phyloP scores from a whole-genome alignment of 805 yeast genomes.

The Saccharomycopsis sp. region DNA sequence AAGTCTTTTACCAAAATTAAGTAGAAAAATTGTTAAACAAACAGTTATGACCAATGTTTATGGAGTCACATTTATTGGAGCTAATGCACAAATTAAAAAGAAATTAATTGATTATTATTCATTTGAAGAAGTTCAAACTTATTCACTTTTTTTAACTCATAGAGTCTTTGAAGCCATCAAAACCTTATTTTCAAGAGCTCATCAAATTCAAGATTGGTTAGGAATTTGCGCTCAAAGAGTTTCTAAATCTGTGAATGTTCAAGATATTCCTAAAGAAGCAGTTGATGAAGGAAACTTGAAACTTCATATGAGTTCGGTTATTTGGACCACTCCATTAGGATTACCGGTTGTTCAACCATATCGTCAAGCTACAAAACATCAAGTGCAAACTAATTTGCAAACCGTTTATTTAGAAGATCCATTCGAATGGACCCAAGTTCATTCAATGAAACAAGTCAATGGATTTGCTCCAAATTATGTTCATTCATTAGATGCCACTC shows the following conservation, averaged over 20 bases:
- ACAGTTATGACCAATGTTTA: constrained; percentile 98
- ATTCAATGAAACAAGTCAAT: constrained; percentile 77
- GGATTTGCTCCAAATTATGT: constrained; percentile 95
- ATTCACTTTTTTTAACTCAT: constrained; percentile 57
- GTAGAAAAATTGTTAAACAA: constrained; percentile 87
- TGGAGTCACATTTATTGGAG: constrained; percentile 94
- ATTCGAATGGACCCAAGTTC: constrained; percentile 70
- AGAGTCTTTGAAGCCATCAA: constrained; percentile 79
- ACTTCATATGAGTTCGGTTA: constrained; percentile 71
- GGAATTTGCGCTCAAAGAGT: constrained; percentile 78
- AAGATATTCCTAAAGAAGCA: constrained; percentile 34
- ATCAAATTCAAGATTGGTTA: constrained; percentile 92
- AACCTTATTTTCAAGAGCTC: constrained; percentile 84
- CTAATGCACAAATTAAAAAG: constrained; percentile 76
- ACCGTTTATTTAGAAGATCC: constrained; percentile 85
- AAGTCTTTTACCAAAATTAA: constrained; percentile 46
- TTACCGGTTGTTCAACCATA: constrained; percentile 97
- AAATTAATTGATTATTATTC: constrained; percentile 55
- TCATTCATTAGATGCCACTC: constrained; percentile 94
- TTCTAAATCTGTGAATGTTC: constrained; percentile 46
- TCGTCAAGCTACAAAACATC: constrained; percentile 53
- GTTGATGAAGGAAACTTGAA: constrained; percentile 12
- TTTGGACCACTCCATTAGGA: constrained; percentile 97
- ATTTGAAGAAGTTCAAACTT: constrained; percentile 35
- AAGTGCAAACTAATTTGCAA: constrained; percentile 75